A percentile compares a stretch with the other conserved stretches of the same genome.
Evolutionary conservation across 2,329 filamentous ascomycete species (phyloP).

Genomic region (Aspergillus intermedius): DNA sequence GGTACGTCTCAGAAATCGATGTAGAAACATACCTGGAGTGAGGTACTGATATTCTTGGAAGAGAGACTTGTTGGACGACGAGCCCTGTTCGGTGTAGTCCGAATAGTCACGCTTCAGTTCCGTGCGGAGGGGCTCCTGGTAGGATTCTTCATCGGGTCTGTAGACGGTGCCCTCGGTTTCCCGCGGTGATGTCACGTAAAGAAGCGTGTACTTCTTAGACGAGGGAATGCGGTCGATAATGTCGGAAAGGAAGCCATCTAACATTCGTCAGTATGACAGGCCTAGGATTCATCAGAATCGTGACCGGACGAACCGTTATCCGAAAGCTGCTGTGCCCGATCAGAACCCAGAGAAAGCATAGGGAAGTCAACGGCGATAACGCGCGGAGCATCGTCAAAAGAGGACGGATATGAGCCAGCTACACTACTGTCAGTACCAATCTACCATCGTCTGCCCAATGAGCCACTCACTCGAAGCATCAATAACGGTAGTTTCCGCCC

Average conservation of each 20-base stretch:
- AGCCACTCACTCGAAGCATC: constrained; percentile 36
- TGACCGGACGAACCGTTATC: constrained; percentile 34
- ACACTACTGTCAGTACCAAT: background rate
- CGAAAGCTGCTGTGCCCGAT: constrained; percentile 34
- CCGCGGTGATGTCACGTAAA: constrained; percentile 63
- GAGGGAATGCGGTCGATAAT: constrained; percentile 43
- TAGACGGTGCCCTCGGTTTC: constrained; percentile 45
- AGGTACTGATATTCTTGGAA: constrained; percentile 97
- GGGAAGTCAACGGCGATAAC: constrained; percentile 43
- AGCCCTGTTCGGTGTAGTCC: constrained; percentile 28
- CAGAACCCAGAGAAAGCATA: constrained; percentile 29
- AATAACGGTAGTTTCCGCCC: constrained; percentile 36
- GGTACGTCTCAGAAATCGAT: background rate
- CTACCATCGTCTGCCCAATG: background rate
- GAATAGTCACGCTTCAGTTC: constrained; percentile 65
- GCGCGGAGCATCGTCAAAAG: constrained; percentile 33
- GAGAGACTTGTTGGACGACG: constrained; percentile 34
- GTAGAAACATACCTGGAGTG: constrained; percentile 61
- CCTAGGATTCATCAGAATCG: background rate
- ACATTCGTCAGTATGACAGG: background rate
- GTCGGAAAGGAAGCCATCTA: constrained; percentile 43
- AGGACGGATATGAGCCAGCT: constrained; percentile 36
- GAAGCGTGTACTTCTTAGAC: constrained; percentile 61
- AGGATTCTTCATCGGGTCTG: constrained; percentile 53
- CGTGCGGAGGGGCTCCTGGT: constrained; percentile 55